Percentiles rank a stretch among this genome's conserved stretches.
phyloP scores from a whole-genome alignment of 2,329 filamentous ascomycete species.

The Saccharata proteae region DNA sequence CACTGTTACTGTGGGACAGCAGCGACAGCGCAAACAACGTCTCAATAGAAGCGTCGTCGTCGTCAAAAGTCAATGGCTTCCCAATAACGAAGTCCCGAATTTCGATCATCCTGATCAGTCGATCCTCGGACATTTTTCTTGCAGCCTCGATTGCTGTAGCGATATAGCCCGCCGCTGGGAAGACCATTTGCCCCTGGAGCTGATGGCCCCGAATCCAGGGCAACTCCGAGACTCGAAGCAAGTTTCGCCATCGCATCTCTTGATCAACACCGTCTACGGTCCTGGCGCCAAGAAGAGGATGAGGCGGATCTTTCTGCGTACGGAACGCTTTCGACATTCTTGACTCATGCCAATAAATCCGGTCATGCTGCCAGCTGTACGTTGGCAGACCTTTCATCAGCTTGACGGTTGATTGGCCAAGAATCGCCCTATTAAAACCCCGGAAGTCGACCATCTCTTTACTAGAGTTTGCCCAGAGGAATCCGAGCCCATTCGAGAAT shows the following conservation, averaged over 20 bases:
- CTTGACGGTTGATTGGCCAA: background rate
- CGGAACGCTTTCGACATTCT: conserved; percentile 8
- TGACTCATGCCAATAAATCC: conserved; percentile 6
- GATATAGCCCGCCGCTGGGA: conserved; percentile 34
- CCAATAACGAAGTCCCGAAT: conserved; percentile 11
- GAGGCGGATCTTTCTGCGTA: conserved; percentile 1
- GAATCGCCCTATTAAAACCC: conserved; percentile 1
- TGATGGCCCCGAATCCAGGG: conserved; percentile 14
- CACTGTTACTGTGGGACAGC: no score
- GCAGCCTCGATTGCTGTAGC: conserved; percentile 23
- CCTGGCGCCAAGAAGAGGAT: conserved; percentile 11
- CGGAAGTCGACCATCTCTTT: conserved; percentile 1
- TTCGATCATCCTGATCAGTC: conserved; percentile 8
- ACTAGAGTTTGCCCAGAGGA: conserved; percentile 10
- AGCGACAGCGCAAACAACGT: conserved; percentile 3
- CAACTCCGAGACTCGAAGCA: conserved; percentile 9
- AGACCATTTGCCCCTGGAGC: conserved; percentile 23
- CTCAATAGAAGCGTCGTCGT: conserved; percentile 4
- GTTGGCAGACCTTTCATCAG: background rate
- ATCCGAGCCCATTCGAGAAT: conserved; percentile 12
- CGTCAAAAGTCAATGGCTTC: conserved; percentile 10
- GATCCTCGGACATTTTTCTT: conserved; percentile 3
- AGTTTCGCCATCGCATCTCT: conserved; percentile 10
- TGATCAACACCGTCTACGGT: background rate
- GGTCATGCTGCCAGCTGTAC: conserved; percentile 9